Conservation (phyloP, 2,329 filamentous ascomycete species). For the Cytospora chrysosperma region DNA sequence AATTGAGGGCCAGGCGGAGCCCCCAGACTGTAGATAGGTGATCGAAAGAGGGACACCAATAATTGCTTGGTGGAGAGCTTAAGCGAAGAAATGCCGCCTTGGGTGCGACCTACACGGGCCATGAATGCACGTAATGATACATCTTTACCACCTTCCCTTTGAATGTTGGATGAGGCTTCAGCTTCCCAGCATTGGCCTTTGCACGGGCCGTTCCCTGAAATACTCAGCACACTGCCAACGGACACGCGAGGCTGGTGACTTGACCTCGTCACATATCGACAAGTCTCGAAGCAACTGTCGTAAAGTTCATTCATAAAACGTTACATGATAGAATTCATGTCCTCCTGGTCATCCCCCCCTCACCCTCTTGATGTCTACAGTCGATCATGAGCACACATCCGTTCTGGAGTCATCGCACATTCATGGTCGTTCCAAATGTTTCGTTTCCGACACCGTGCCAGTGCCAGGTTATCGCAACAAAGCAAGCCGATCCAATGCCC, state of each 20-base stretch:
- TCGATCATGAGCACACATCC: background rate
- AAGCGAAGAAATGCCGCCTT: background rate
- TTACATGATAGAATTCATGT: background rate
- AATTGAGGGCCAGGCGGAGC: no score
- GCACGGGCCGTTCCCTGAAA: no score
- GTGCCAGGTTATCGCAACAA: background rate
- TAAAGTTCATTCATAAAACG: background rate
- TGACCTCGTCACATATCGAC: no score
- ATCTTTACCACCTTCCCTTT: background rate
- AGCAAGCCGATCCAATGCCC: background rate
- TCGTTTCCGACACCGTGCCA: background rate
- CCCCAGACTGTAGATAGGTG: background rate
- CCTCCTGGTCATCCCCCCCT: background rate
- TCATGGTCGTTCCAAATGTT: background rate
- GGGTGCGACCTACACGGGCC: background rate
- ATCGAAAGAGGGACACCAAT: background rate
- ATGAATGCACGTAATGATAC: background rate
- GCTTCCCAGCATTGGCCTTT: no score
- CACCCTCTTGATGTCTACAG: background rate
- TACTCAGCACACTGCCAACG: no score
- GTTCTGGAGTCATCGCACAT: background rate
- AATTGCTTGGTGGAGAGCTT: no score
- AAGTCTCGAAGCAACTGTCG: background rate
- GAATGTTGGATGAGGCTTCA: background rate
- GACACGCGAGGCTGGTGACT: no score